Percentiles rank a stretch among this genome's conserved stretches.
Conservation (phyloP, 345 rosid genomes). For the Arabidopsis suecica region DNA sequence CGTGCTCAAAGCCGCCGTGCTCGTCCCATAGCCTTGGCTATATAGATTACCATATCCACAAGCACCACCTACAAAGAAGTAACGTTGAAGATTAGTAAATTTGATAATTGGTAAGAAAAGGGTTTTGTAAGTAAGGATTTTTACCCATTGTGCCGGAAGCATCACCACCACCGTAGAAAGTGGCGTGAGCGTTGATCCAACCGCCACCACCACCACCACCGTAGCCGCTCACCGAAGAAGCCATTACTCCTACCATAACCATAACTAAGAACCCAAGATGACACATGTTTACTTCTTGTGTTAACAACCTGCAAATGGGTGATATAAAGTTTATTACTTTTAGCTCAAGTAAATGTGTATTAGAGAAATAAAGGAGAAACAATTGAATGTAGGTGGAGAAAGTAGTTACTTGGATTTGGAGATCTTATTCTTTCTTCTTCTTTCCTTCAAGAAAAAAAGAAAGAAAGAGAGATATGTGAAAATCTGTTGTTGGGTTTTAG, state of each 20-base stretch:
- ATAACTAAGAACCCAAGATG: conserved; percentile 19
- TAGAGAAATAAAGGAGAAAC: background rate
- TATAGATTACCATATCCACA: conserved; percentile 72
- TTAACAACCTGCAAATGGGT: conserved; percentile 30
- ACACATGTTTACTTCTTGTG: conserved; percentile 29
- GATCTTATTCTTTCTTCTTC: conserved; percentile 19
- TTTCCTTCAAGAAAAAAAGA: conserved; percentile 12
- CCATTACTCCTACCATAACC: conserved; percentile 30
- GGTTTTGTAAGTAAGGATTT: background rate
- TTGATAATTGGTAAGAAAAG: background rate
- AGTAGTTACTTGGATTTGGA: conserved; percentile 26
- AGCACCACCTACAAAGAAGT: conserved; percentile 61
- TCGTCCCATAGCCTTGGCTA: conserved; percentile 67
- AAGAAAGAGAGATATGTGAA: conserved; percentile 7
- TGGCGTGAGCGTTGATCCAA: conserved; percentile 87
- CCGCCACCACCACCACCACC: conserved; percentile 59
- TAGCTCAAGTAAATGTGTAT: conserved; percentile 8
- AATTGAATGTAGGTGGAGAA: conserved; percentile 23
- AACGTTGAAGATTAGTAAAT: background rate
- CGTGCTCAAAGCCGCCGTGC: conserved; percentile 70
- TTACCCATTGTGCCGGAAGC: conserved; percentile 94
- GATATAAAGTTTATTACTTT: conserved; percentile 5
- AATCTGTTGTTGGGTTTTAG: conserved; percentile 22
- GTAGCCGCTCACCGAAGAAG: conserved; percentile 32
- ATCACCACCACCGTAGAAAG: conserved; percentile 90